Evolutionary conservation across 2,329 filamentous ascomycete species (phyloP), one percentile per base, ranked within the genome.

Genomic region (Didymella exigua): DNA sequence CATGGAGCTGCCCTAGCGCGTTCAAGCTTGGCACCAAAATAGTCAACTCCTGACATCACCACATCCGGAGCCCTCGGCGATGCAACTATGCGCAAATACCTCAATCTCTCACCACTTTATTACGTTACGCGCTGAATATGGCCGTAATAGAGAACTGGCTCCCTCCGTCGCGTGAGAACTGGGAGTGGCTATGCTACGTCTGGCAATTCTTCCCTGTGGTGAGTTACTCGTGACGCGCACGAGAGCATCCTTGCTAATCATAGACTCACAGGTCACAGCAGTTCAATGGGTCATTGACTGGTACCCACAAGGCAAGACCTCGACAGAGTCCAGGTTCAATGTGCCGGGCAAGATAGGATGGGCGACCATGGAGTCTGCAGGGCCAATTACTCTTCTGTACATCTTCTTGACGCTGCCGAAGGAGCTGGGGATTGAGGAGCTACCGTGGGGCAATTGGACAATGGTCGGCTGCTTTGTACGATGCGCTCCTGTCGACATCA

Each of bases 241-340:
- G 10, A 26, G 5, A 16, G 29, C 21, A 16, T 9, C 19, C 11
- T 2, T 9, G 23, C 21, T 29, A 14, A 36, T 26, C 16, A 30
- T 13, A 40, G 48, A 59, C 18, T 11, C n/a, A 16, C 40, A 96
- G 91, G 69, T 91, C 60, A 87, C 87, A 0, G 83, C 86, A 1
- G 46, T 85, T 19, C 92, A 96, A 85, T 96, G 89, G 88, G 16
- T 75, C 14, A 55, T 87, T 51, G 83, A 85, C 50, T 96, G 86
- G 83, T 95, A 97, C 74, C 90, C 90, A 45, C 91, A 93, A 80
- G 95, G 95, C 74, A 98, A 98, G 77, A 96, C 93, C 2, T 96
- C 91, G 3, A 82, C 86, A 16, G 70, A 81, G 3, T 92, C 89
- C 66, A 78, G 78, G 11, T 80, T 95, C 72, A 99, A 99, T 77